Conservation (phyloP, 2,329 filamentous ascomycete genomes). For the Penicillium sp. region DNA sequence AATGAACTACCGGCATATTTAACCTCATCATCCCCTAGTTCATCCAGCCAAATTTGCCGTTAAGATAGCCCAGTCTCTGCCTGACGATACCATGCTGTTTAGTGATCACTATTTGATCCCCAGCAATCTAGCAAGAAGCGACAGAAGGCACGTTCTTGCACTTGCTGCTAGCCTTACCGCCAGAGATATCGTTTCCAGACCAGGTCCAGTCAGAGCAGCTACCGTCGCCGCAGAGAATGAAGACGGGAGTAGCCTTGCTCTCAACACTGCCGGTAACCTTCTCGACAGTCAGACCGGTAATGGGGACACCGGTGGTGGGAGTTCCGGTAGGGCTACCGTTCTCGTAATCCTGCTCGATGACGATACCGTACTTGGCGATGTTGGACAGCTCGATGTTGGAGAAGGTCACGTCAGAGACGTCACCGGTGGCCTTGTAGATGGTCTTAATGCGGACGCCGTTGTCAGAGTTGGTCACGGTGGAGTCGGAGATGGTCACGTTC, state of each 20-base stretch:
- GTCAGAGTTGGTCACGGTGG: slow-evolving; percentile 44
- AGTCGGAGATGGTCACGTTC: slow-evolving; percentile 45
- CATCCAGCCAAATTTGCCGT: neutral
- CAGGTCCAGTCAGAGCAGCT: slow-evolving; percentile 49
- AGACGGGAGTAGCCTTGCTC: slow-evolving; percentile 36
- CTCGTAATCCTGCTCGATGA: slow-evolving; percentile 53
- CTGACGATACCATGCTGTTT: neutral
- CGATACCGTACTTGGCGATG: slow-evolving; percentile 47
- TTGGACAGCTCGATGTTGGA: slow-evolving; percentile 43
- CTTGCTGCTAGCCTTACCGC: slow-evolving; percentile 40
- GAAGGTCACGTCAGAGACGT: slow-evolving; percentile 48
- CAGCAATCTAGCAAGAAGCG: slow-evolving; percentile 25
- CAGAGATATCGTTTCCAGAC: slow-evolving; percentile 43
- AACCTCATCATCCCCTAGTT: neutral
- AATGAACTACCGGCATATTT: neutral
- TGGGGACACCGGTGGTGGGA: slow-evolving; percentile 34
- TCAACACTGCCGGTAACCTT: slow-evolving; percentile 31
- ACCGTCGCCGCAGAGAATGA: slow-evolving; percentile 49
- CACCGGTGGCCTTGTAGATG: slow-evolving; percentile 44
- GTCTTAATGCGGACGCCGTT: slow-evolving; percentile 55
- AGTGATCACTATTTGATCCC: neutral
- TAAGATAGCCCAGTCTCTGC: neutral
- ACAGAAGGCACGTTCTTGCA: slow-evolving; percentile 38
- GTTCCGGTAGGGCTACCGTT: slow-evolving; percentile 38
- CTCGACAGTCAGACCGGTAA: slow-evolving; percentile 33